Evolutionary conservation across 768 basidiomycete genomes (phyloP), one percentile per base, ranked within the genome.

Genomic region (Amanita jacksonii): DNA sequence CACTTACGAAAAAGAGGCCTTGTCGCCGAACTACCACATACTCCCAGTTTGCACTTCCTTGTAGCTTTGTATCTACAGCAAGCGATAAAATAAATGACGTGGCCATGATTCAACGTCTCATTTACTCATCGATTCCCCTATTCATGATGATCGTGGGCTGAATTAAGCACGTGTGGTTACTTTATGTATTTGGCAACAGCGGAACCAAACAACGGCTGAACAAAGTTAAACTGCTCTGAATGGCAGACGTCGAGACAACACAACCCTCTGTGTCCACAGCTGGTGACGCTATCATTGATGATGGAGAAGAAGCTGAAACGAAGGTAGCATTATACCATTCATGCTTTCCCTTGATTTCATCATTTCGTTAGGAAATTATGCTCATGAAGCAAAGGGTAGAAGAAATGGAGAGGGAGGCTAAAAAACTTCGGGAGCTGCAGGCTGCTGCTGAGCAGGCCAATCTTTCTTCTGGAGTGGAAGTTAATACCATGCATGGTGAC

Each of bases 371-470:
- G 82, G 89, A 92, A 72, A 85, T 92, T 45, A 68, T 78, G 57
- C 74, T 86, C 53, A 92, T 92, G 89, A 91, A 90, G 64, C 84
- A 87, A 53, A 72, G 89, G 46, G 89, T 92, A 5, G 86, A 82
- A 54, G 90, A 93, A 64, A 93, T 93, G 89, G 89, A 93, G 61
- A 69, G 77, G 42, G 90, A 92, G 61, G 90, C 90, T 1, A 81
- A 77, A 63, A 91, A 90, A 59, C 64, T 93, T 51, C 73, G 87
- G 40, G 86, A 92, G 59, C 73, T 93, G 40, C 88, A 91, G 53
- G 86, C 85, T 32, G 81, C 81, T 19, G 83, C 77, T 47, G 79
- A 79, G 57, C 66, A 76, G 53, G 76, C 73, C 51, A 64, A 67
- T 53, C 61, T 62, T 50, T 64, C 58, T 25, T 73, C 72, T 32